Evolutionary conservation across 257 asterid species (phyloP).

Genomic region (Nicotiana attenuata): DNA sequence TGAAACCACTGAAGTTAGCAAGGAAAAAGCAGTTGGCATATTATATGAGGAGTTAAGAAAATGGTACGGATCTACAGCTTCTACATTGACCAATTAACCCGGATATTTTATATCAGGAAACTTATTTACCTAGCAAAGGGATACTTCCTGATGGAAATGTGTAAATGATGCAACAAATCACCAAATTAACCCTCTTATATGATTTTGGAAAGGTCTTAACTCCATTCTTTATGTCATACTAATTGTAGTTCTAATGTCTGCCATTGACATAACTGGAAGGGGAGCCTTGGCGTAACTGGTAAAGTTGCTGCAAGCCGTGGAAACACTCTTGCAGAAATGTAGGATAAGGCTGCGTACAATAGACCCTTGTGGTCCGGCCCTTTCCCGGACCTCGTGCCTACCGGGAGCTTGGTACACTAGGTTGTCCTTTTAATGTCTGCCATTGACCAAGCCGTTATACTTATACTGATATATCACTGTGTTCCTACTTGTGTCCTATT

Average conservation of each 20-base stretch:
- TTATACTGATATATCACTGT: not conserved
- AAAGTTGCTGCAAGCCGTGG: too few species aligned
- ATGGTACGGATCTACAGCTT: constrained; percentile 42
- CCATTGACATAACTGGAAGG: too few species aligned
- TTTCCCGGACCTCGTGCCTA: too few species aligned
- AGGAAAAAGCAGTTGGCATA: constrained; percentile 43
- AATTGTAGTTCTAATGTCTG: not conserved
- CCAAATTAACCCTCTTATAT: not conserved
- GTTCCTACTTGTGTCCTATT: not conserved
- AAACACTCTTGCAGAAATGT: too few species aligned
- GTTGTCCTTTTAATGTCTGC: not conserved
- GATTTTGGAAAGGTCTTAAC: not conserved
- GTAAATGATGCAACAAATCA: not conserved
- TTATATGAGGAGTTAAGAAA: constrained; percentile 59
- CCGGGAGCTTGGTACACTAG: too few species aligned
- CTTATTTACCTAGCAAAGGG: not conserved
- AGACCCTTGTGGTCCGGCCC: too few species aligned
- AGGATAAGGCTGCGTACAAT: too few species aligned
- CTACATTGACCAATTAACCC: not conserved
- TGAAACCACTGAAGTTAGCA: constrained; percentile 54
- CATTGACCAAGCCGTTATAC: not conserved
- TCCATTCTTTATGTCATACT: not conserved
- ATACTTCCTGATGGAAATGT: not conserved
- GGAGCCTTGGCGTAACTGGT: too few species aligned
- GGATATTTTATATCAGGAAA: not conserved